These are phyloP conservation scores for Lentinula edodes DNA, from an alignment of 768 basidiomycete genomes.

Conservation along the genomic window DNA sequence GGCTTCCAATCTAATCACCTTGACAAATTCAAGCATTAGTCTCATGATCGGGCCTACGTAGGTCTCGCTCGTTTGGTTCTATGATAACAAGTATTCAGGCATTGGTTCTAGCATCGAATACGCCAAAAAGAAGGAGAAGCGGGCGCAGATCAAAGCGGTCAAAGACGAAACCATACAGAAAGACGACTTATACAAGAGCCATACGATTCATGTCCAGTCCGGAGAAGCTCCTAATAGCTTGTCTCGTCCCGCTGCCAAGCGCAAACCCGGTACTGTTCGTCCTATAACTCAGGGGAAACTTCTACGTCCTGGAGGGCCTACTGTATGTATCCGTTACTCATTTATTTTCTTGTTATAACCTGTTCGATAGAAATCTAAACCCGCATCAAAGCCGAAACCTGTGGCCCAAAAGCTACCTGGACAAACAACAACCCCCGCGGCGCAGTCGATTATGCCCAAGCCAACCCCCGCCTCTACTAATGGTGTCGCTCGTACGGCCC, in stretches of 20 bases:
- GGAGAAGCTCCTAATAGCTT: slow-evolving; percentile 81
- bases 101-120: slow-evolving; percentile 68
- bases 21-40: slow-evolving; percentile 72
- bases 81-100: slow-evolving; percentile 6
- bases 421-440: slow-evolving; percentile 36
- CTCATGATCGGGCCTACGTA: slow-evolving; percentile 75
- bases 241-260: slow-evolving; percentile 79
- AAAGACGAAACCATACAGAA: slow-evolving; percentile 82
- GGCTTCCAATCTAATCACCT: slow-evolving; percentile 69
- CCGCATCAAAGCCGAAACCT: slow-evolving; percentile 49
- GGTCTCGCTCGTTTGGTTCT: slow-evolving; percentile 22
- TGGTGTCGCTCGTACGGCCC: slow-evolving; percentile 20
- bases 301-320: slow-evolving; percentile 71
- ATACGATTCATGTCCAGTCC: slow-evolving; percentile 79
- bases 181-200: slow-evolving; percentile 91
- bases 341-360: background rate
- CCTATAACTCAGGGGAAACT: slow-evolving; percentile 85
- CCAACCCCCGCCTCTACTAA: slow-evolving; percentile 23
- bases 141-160: slow-evolving; percentile 75
- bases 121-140: slow-evolving; percentile 96
- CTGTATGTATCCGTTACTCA: slow-evolving; percentile 20
- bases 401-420: slow-evolving; percentile 62
- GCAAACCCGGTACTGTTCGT: slow-evolving; percentile 80
- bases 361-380: slow-evolving; percentile 41
- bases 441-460: slow-evolving; percentile 22